Conservation (phyloP, 2,329 filamentous ascomycete genomes). For the Clathrospora elynae region DNA sequence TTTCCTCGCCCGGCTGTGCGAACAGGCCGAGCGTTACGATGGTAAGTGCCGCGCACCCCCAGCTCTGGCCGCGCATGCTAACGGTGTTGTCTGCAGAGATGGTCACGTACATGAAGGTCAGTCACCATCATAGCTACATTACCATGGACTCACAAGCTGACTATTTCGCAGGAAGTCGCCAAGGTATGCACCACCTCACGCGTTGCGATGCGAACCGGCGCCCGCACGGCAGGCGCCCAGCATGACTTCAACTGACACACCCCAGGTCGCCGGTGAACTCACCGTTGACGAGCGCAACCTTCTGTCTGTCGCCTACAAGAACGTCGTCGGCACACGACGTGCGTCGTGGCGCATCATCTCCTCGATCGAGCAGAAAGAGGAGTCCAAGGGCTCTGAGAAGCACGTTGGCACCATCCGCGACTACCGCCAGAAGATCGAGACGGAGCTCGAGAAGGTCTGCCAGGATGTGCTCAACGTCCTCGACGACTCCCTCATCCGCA, state of each 20-base stretch:
- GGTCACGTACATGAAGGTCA: slow-evolving; percentile 97
- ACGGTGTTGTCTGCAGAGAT: slow-evolving; percentile 67
- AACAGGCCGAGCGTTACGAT: slow-evolving; percentile 99
- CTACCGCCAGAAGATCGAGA: slow-evolving; percentile 98
- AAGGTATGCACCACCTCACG: slow-evolving; percentile 63
- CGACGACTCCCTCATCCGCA: slow-evolving; percentile 90
- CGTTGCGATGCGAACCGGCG: slow-evolving; percentile 29
- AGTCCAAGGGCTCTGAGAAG: slow-evolving; percentile 96
- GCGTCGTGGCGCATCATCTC: slow-evolving; percentile 99
- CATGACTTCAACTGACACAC: slow-evolving; percentile 26
- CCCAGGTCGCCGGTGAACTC: slow-evolving; percentile 68
- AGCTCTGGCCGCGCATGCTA: slow-evolving; percentile 34
- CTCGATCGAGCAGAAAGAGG: slow-evolving; percentile 99
- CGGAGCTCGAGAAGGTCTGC: slow-evolving; percentile 96
- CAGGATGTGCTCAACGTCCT: slow-evolving; percentile 96
- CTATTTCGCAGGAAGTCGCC: slow-evolving; percentile 77
- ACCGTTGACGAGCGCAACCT: slow-evolving; percentile 81
- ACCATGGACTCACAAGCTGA: slow-evolving; percentile 38
- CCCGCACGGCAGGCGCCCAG: slow-evolving; percentile 18
- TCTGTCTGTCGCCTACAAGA: slow-evolving; percentile 99
- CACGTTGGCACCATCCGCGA: slow-evolving; percentile 93
- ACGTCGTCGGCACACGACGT: slow-evolving; percentile 96
- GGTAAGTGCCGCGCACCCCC: slow-evolving; percentile 58
- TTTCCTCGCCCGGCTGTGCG: slow-evolving; percentile 98
- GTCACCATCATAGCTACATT: slow-evolving; percentile 34